Conservation (phyloP, 805 yeast genomes). For the Teunomyces gatunensis region DNA sequence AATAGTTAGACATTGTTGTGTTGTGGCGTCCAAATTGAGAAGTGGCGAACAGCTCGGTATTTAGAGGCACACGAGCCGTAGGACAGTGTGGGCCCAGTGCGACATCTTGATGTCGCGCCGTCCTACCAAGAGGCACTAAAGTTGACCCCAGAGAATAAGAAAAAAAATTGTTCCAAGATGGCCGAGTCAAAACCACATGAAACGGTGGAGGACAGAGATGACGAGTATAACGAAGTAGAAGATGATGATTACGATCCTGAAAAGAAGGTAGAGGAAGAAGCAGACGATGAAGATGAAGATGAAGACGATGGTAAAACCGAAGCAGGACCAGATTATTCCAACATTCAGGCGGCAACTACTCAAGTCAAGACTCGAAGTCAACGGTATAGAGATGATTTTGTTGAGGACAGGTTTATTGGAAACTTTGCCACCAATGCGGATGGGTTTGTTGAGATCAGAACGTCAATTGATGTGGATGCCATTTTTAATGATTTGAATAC, state of each 20-base stretch:
- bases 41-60: background rate
- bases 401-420: slow-evolving; percentile 7
- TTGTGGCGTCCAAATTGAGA: background rate
- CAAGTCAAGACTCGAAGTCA: slow-evolving; percentile 70
- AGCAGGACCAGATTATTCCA: slow-evolving; percentile 41
- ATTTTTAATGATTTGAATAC: slow-evolving; percentile 28
- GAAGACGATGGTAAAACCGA: slow-evolving; percentile 29
- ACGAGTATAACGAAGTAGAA: slow-evolving; percentile 30
- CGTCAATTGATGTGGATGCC: slow-evolving; percentile 29
- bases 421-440: slow-evolving; percentile 16
- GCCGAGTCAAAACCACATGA: background rate
- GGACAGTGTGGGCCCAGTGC: background rate
- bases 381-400: slow-evolving; percentile 39
- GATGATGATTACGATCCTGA: slow-evolving; percentile 34
- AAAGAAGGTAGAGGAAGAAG: slow-evolving; percentile 15
- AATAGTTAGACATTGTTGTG: slow-evolving; percentile 1
- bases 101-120: slow-evolving; percentile 3
- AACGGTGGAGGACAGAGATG: slow-evolving; percentile 6
- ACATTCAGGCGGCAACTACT: slow-evolving; percentile 53
- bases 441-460: slow-evolving; percentile 11
- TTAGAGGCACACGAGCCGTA: background rate
- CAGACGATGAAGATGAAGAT: slow-evolving; percentile 29
- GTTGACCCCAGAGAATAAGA: background rate
- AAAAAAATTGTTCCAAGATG: background rate
- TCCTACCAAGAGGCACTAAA: background rate